These are phyloP conservation scores for Cyberlindnera nakhonratchasimensis DNA, from an alignment of 805 yeast genomes.

Conservation along the genomic window DNA sequence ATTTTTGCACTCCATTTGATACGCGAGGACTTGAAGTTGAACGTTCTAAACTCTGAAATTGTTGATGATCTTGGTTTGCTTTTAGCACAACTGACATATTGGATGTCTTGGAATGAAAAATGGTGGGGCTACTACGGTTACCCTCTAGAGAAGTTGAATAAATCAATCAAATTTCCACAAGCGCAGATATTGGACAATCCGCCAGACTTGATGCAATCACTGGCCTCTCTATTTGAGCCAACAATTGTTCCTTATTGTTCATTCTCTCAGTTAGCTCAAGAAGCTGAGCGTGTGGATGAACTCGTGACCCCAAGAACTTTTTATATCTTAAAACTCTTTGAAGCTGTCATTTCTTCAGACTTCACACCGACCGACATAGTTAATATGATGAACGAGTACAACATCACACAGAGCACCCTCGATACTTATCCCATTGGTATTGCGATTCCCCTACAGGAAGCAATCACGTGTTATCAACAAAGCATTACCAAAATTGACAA, in stretches of 20 bases:
- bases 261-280: conserved; percentile 66
- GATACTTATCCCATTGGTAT: conserved; percentile 77
- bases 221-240: conserved; percentile 46
- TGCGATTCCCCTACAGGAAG: conserved; percentile 60
- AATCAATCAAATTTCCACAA: conserved; percentile 36
- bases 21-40: conserved; percentile 69
- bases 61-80: conserved; percentile 46
- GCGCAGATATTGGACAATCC: conserved; percentile 43
- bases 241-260: conserved; percentile 53
- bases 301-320: conserved; percentile 64
- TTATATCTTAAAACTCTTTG: conserved; percentile 57
- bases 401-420: conserved; percentile 47
- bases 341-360: conserved; percentile 52
- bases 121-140: conserved; percentile 61
- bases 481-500: conserved; percentile 50
- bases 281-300: conserved; percentile 54
- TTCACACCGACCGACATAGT: conserved; percentile 53
- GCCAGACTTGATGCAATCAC: conserved; percentile 55
- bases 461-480: conserved; percentile 52
- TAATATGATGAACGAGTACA: conserved; percentile 56
- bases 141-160: conserved; percentile 35
- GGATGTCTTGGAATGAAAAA: conserved; percentile 71
- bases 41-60: conserved; percentile 39
- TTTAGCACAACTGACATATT: conserved; percentile 55
- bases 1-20: conserved; percentile 68